Conservation (phyloP, 1,139 yeast genomes). For the Tardiomyces digboiensis region DNA sequence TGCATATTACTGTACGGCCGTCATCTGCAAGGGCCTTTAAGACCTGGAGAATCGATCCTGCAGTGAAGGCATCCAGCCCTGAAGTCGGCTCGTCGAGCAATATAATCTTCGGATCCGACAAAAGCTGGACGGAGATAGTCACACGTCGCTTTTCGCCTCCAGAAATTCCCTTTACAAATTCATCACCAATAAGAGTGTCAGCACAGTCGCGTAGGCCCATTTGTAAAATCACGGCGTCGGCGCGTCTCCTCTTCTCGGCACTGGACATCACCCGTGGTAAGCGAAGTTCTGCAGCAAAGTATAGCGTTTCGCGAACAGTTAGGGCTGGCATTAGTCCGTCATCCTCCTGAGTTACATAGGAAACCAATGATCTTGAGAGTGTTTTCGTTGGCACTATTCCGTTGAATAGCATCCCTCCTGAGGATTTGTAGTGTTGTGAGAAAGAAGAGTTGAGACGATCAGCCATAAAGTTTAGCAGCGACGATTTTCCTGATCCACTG, state of each 20-base stretch:
- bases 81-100: constrained; percentile 85
- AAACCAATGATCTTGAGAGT: constrained; percentile 44
- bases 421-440: constrained; percentile 25
- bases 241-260: constrained; percentile 26
- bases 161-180: constrained; percentile 63
- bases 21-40: constrained; percentile 47
- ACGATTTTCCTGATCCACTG: constrained; percentile 80
- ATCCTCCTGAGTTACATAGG: constrained; percentile 77
- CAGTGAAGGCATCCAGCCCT: constrained; percentile 76
- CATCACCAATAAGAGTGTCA: constrained; percentile 66
- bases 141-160: constrained; percentile 86
- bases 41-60: constrained; percentile 56
- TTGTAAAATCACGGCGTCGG: constrained; percentile 49
- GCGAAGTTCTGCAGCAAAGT: constrained; percentile 62
- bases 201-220: constrained; percentile 75
- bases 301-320: constrained; percentile 70
- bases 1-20: constrained; percentile 64
- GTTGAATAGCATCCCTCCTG: constrained; percentile 38
- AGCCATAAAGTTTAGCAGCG: constrained; percentile 57
- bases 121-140: constrained; percentile 68
- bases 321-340: constrained; percentile 57
- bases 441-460: constrained; percentile 45
- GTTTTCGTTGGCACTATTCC: constrained; percentile 32
- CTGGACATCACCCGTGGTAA: constrained; percentile 27
- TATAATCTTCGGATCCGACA: constrained; percentile 61